Base-by-base conservation (phyloP, 1,284 basidiomycete species). In the Malassezia cuniculi region DNA sequence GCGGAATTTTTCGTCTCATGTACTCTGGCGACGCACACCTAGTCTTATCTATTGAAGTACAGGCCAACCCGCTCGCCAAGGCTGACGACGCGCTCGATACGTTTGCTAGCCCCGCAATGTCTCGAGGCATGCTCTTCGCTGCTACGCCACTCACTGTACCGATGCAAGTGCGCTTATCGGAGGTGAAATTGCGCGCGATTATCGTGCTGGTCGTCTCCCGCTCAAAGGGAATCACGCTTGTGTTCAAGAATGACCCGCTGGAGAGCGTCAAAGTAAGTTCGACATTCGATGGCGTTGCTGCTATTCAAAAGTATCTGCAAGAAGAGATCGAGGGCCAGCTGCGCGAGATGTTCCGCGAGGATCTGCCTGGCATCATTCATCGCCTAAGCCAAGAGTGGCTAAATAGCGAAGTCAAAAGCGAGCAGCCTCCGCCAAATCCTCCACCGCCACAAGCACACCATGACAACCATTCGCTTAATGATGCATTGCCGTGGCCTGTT, bases 181-280 rank as follows among this genome's bases (percentile, higher is more conserved):
- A 84, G 57, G 84, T 99, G 68, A 81, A 81, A 50, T 79, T 99
- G 24, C 81, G 80, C 55, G 93, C 90, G 22, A 95, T 95, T 60
- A 84, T 99, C 55, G 90, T 97, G 48, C 78, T 97, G 32, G 89
- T 97, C 57, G 85, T 97, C 38, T 94, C 87, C 18, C 85, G 85
- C 82, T 66, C 52, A 1, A 95, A 95, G 63, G 93, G 93, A 34
- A 94, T 97, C 67, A 97, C 93, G 0, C 78, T 97, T 31, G 93
- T 97, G 17, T 99, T 99, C 79, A 97, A 97, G 72, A 97, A 94
- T 40, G 93, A 99, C 69, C 93, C 93, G 0, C 76, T 97, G 15
- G 89, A 99, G 69, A 86, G 87, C 57, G 86, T 97, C 39, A 84
- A 95, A 62, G 95, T 99, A 58, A 85, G 82, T 67, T 85, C 82